Base-by-base conservation (phyloP, 345 rosid species). In the Citrus reticulata region DNA sequence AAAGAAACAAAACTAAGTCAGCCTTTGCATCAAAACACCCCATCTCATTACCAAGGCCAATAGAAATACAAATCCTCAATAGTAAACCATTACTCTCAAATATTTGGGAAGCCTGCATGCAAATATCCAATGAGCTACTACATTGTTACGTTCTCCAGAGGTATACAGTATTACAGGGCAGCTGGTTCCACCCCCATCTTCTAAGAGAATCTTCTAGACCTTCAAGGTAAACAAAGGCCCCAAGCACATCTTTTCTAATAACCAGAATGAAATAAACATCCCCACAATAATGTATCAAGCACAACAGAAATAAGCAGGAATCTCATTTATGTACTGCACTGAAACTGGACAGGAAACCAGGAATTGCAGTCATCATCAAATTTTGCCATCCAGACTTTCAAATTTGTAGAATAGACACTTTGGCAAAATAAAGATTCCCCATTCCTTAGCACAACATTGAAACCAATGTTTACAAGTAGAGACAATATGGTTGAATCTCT, bases 241-340 rank as follows among this genome's bases (percentile, higher is more conserved):
- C 76, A n/a, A 14, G 13, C 54, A 58, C 54, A 73, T 58, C 42
- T 72, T 73, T 73, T 57, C 66, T 14, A 37, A 29, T 60, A 30
- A 58, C 65, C 76, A 35, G 76, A 58, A 73, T 37, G 54, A 73
- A 68, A 73, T 73, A 73, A 34, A 17, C 35, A 35, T 25, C n/a
- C n/a, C 67, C 24, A 59, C 1, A n/a, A 42, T 42, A 11, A 42
- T 42, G 11, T 42, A 42, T 42, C 49, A 10, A 42, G 49, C 49
- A 42, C 16, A 42, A 10, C 49, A 42, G 49, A 42, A 11, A 42
- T 42, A 8, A 42, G 49, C 49, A 42, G 49, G 49, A 42, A 42
- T 42, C 49, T 42, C 49, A 42, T 11, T 42, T 11, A 42, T 42
- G 14, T 11, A 11, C 49, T 2, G 49, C 16, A 42, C 49, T 42